Conservation (phyloP, 2,329 filamentous ascomycete genomes). For the Ophioceras dolichostomum region DNA sequence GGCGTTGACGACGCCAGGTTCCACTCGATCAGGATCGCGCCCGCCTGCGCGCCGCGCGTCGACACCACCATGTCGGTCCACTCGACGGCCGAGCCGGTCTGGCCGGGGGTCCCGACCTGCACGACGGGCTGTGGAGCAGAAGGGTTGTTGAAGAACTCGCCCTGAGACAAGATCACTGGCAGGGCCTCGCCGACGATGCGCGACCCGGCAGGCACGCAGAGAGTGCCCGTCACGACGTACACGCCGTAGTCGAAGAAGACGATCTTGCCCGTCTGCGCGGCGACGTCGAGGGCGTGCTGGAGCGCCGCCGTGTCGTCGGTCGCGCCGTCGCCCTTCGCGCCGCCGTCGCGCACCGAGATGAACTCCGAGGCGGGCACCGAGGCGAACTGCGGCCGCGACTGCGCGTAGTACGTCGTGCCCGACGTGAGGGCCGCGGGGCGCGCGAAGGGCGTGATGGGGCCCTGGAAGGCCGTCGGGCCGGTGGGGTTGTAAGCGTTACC, state of each 20-base stretch:
- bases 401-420: constrained; percentile 48
- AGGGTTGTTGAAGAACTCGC: constrained; percentile 41
- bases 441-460: constrained; percentile 27
- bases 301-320: constrained; percentile 66
- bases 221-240: constrained; percentile 46
- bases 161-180: constrained; percentile 39
- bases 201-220: constrained; percentile 32
- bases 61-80: constrained; percentile 61
- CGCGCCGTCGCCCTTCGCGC: constrained; percentile 59
- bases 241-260: constrained; percentile 50
- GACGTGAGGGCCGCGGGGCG: constrained; percentile 44
- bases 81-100: constrained; percentile 49
- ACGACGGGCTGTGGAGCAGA: constrained; percentile 51
- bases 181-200: constrained; percentile 50
- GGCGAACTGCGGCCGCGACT: constrained; percentile 68
- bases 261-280: constrained; percentile 38
- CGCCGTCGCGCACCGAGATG: constrained; percentile 53
- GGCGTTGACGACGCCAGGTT: constrained; percentile 41
- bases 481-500: constrained; percentile 47
- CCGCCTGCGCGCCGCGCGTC: constrained; percentile 52
- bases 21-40: constrained; percentile 61
- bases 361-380: constrained; percentile 45
- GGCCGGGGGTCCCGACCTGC: constrained; percentile 45
- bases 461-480: constrained; percentile 31
- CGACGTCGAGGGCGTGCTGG: constrained; percentile 47